A percentile compares a stretch with the other conserved stretches of the same genome.
These are phyloP conservation scores for Choanephora cucurbitarum DNA, from an alignment of 371 early-diverging fungal species.

Conservation along the genomic window DNA sequence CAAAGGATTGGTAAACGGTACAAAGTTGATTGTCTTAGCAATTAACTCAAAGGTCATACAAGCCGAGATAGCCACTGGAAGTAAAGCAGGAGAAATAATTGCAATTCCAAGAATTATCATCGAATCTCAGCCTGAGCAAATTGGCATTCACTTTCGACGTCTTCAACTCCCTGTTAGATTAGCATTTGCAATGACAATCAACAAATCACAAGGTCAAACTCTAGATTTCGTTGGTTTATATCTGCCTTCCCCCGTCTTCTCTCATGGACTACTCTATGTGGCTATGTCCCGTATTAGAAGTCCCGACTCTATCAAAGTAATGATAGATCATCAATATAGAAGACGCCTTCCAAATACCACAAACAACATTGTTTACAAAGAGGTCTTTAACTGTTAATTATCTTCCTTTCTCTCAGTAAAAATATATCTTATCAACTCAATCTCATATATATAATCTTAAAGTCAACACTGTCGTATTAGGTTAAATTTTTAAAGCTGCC, in stretches of 20 bases:
- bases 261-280: constrained; percentile 11
- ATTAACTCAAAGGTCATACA: background rate
- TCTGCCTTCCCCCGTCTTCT: constrained; percentile 16
- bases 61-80: constrained; percentile 2
- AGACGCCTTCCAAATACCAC: too few relatives aligned
- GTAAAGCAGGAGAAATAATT: background rate
- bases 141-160: background rate
- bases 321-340: background rate
- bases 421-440: too few relatives aligned
- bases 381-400: too few relatives aligned
- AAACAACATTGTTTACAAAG: too few relatives aligned
- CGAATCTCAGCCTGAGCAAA: background rate
- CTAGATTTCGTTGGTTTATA: constrained; percentile 23
- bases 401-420: too few relatives aligned
- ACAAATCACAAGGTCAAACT: constrained; percentile 36
- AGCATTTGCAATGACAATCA: constrained; percentile 34
- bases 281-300: constrained; percentile 5
- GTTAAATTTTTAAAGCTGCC: too few relatives aligned
- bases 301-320: background rate
- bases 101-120: background rate
- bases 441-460: too few relatives aligned
- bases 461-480: too few relatives aligned
- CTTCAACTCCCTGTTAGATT: constrained; percentile 26
- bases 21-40: background rate
- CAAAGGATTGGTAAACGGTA: constrained; percentile 33